These are phyloP conservation scores for Blastobotrys americana DNA, from an alignment of 805 yeast species.

Conservation along the genomic window DNA sequence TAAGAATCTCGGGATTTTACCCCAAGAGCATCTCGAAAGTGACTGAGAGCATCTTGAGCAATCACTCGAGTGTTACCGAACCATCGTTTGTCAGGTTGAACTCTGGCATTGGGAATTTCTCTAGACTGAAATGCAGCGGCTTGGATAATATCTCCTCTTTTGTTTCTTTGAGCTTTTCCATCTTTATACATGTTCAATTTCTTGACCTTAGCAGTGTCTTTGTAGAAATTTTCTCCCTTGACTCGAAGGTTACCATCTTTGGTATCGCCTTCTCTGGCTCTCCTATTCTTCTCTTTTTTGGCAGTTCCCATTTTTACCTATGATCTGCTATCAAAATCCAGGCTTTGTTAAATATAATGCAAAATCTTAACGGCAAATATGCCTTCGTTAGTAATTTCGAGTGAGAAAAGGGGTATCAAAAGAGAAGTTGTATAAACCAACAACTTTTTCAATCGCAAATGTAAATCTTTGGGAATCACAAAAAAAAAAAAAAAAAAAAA, in stretches of 20 bases:
- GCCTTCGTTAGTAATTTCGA: background rate
- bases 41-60: constrained; percentile 91
- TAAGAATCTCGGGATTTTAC: constrained; percentile 75
- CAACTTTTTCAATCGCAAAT: too few relatives aligned
- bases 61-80: constrained; percentile 96
- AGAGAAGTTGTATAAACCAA: too few relatives aligned
- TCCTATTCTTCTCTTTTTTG: constrained; percentile 84
- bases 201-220: constrained; percentile 86
- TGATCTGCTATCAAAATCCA: too few relatives aligned
- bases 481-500: background rate
- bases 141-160: constrained; percentile 74
- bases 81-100: constrained; percentile 96
- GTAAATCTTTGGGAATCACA: background rate
- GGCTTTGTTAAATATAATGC: background rate
- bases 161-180: constrained; percentile 81
- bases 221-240: constrained; percentile 93
- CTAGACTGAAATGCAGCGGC: constrained; percentile 87
- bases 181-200: constrained; percentile 87
- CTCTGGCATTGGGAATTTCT: constrained; percentile 83
- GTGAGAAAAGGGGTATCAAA: background rate
- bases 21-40: constrained; percentile 90
- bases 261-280: constrained; percentile 71
- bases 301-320: constrained; percentile 69
- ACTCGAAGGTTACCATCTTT: constrained; percentile 88
- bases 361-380: background rate